Evolutionary conservation across 371 early-diverging fungal genomes (phyloP).

Genomic region (Rhizopus microsporus): DNA sequence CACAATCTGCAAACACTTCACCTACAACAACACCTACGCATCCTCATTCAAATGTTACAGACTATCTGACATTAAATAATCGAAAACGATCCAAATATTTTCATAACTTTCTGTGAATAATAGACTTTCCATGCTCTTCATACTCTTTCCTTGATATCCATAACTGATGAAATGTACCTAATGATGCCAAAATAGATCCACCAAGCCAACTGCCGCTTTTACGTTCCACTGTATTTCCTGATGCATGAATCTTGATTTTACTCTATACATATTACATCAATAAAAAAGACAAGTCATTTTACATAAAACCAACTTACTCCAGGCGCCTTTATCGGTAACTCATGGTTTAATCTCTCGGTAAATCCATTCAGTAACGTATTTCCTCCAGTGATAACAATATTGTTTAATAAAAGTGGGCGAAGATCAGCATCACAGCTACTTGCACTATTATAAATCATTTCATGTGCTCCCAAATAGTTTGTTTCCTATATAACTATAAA

Average conservation of each 20-base stretch:
- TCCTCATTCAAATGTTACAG: not conserved
- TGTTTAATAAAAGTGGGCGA: constrained; percentile 76
- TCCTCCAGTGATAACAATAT: constrained; percentile 90
- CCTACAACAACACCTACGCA: constrained; percentile 6
- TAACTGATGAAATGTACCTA: constrained; percentile 96
- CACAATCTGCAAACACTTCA: constrained; percentile 4
- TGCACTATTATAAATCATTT: constrained; percentile 72
- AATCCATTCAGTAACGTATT: constrained; percentile 86
- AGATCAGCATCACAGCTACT: constrained; percentile 84
- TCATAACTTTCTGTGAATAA: constrained; percentile 81
- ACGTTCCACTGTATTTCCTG: constrained; percentile 79
- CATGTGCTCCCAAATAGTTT: constrained; percentile 54
- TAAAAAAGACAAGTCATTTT: not conserved
- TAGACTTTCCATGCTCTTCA: constrained; percentile 80
- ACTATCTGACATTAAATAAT: constrained; percentile 3
- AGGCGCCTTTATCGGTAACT: constrained; percentile 66
- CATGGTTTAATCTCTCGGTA: constrained; percentile 79
- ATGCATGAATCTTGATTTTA: constrained; percentile 80
- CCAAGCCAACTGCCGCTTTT: constrained; percentile 94
- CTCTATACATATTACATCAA: constrained; percentile 41
- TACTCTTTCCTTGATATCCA: constrained; percentile 93
- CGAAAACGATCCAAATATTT: constrained; percentile 2
- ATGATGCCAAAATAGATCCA: constrained; percentile 92
- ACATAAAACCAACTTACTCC: constrained; percentile 56
- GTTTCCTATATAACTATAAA: not conserved